These are phyloP conservation scores for Fusarium sp. DNA, from an alignment of 2,329 filamentous ascomycete genomes.

Conservation along the genomic window DNA sequence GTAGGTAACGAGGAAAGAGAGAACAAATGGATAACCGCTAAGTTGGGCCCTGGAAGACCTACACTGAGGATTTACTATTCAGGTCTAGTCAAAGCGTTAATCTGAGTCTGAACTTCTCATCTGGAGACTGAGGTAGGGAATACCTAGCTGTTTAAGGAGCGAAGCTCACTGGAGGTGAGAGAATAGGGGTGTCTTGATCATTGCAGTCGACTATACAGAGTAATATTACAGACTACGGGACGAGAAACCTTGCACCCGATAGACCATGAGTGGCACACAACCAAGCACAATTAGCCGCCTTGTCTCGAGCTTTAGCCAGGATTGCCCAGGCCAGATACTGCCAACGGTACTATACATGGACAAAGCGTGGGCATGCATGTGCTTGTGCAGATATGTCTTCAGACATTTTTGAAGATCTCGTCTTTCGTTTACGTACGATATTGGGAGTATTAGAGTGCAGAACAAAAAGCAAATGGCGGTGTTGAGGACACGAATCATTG, in stretches of 20 bases:
- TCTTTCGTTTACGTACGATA: constrained; percentile 10
- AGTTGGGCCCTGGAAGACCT: constrained; percentile 12
- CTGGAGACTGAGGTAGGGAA: neutral
- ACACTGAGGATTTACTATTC: constrained; percentile 24
- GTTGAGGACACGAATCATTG: constrained; percentile 6
- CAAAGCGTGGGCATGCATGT: constrained; percentile 7
- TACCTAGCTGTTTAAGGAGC: neutral
- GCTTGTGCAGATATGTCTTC: constrained; percentile 24
- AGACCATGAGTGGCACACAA: constrained; percentile 42
- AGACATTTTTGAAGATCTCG: constrained; percentile 2
- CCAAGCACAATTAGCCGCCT: constrained; percentile 35
- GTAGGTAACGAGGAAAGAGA: constrained; percentile 30
- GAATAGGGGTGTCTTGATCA: constrained; percentile 31
- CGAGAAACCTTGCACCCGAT: constrained; percentile 34
- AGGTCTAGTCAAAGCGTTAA: constrained; percentile 37
- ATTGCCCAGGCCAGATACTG: constrained; percentile 25
- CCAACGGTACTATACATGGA: constrained; percentile 1
- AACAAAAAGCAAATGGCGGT: constrained; percentile 4
- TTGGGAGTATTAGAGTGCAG: neutral
- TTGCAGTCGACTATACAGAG: constrained; percentile 5
- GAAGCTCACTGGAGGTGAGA: neutral
- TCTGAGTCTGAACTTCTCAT: constrained; percentile 34
- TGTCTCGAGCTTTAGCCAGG: constrained; percentile 33
- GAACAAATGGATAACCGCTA: constrained; percentile 27
- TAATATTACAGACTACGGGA: constrained; percentile 18